Evolutionary conservation across 306 rosid genomes (phyloP).

Genomic region (Argentina anserina): DNA sequence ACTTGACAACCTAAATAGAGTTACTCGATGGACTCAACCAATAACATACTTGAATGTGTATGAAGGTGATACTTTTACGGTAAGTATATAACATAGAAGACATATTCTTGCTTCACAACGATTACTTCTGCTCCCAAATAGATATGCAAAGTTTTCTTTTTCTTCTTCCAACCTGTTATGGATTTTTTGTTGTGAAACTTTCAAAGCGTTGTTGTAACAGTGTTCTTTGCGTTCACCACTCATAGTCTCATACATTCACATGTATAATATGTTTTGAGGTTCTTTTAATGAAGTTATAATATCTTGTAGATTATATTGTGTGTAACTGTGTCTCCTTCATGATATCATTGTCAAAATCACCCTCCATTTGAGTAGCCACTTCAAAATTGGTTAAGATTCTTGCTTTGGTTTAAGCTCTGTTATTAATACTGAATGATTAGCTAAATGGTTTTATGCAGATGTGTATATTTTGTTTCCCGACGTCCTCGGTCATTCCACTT

Average conservation of each 20-base stretch:
- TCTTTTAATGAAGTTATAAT: neutral
- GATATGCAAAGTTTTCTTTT: neutral
- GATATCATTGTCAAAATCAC: neutral
- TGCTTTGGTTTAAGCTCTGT: neutral
- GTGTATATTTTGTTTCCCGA: conserved; percentile 87
- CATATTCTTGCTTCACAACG: conserved; percentile 48
- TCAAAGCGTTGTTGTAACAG: neutral
- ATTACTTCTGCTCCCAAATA: neutral
- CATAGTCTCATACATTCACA: neutral
- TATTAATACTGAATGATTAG: neutral
- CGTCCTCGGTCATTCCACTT: conserved; percentile 84
- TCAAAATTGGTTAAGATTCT: neutral
- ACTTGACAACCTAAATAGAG: conserved; percentile 46
- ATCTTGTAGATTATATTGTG: neutral
- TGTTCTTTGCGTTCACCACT: too few relatives aligned
- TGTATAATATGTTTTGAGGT: neutral
- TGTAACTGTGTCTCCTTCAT: neutral
- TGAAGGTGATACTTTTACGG: conserved; percentile 73
- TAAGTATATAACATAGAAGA: conserved; percentile 11
- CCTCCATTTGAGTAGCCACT: neutral
- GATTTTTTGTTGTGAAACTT: neutral
- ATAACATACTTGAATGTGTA: conserved; percentile 69
- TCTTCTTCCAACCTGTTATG: neutral
- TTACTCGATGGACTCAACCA: conserved; percentile 86
- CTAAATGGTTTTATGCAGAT: conserved; percentile 53